A percentile compares a stretch with the other conserved stretches of the same genome.
Conservation (phyloP, 108 stramenopile genomes). For the Fistulifera pelliculosa region DNA sequence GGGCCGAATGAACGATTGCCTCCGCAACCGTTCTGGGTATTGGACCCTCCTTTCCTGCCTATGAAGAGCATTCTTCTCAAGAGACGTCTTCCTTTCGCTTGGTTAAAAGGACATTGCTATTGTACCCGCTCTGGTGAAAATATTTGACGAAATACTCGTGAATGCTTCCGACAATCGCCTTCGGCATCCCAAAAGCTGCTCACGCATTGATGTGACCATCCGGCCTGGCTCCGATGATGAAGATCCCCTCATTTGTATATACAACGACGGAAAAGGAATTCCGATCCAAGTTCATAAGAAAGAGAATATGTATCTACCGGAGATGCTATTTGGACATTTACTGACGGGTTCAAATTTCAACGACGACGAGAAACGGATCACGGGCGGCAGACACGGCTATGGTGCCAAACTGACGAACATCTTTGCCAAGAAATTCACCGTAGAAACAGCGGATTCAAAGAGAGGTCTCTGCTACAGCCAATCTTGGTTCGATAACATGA, state of each 20-base stretch:
- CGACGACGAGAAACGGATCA: slow-evolving; percentile 87
- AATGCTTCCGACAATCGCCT: slow-evolving; percentile 89
- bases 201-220: slow-evolving; percentile 59
- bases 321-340: slow-evolving; percentile 97
- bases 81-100: background rate
- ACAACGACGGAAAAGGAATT: slow-evolving; percentile 84
- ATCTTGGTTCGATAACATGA: slow-evolving; percentile 91
- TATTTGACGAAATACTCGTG: slow-evolving; percentile 93
- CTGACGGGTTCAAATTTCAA: slow-evolving; percentile 98
- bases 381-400: slow-evolving; percentile 98
- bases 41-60: slow-evolving; percentile 7
- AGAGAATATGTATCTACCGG: slow-evolving; percentile 83
- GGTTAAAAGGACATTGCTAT: background rate
- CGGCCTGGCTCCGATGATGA: slow-evolving; percentile 35
- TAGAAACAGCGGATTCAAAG: slow-evolving; percentile 86
- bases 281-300: slow-evolving; percentile 71
- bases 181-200: slow-evolving; percentile 58
- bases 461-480: slow-evolving; percentile 76
- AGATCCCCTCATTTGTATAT: slow-evolving; percentile 54
- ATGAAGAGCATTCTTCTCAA: background rate
- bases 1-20: slow-evolving; percentile 36
- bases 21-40: slow-evolving; percentile 25
- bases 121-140: slow-evolving; percentile 44
- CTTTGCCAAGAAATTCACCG: slow-evolving; percentile 83
- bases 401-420: slow-evolving; percentile 99